phyloP scores from a whole-genome alignment of 1,139 yeast species.

The Yamadazyma dendronema region DNA sequence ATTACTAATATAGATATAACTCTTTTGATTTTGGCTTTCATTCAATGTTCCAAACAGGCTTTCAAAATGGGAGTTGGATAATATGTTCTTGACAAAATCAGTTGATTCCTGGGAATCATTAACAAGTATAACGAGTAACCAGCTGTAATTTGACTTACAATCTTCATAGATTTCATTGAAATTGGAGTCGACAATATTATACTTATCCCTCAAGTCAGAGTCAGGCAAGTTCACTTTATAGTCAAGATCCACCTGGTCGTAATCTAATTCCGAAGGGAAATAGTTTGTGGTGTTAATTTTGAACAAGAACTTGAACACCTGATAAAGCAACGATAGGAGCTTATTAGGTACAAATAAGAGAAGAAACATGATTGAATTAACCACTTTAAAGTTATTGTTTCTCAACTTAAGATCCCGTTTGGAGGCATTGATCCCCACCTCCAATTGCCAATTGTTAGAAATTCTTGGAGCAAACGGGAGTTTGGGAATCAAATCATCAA shows the following conservation, averaged over 20 bases:
- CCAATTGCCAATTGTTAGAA: conserved; percentile 42
- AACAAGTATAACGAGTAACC: conserved; percentile 45
- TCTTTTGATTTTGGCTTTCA: conserved; percentile 30
- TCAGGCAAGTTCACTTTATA: conserved; percentile 4
- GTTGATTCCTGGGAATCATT: conserved; percentile 31
- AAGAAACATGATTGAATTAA: conserved; percentile 40
- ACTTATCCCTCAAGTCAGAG: conserved; percentile 1
- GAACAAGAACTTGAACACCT: conserved; percentile 30
- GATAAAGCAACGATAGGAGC: conserved; percentile 34
- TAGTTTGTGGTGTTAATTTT: conserved; percentile 9
- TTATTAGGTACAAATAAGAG: conserved; percentile 47
- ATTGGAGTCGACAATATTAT: conserved; percentile 13
- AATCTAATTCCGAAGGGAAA: conserved; percentile 12
- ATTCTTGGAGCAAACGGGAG: conserved; percentile 44
- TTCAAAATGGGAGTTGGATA: conserved; percentile 28
- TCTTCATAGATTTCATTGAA: conserved; percentile 46
- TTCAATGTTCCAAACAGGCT: conserved; percentile 32
- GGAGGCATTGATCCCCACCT: conserved; percentile 45
- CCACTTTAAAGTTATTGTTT: conserved; percentile 9
- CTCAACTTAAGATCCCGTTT: conserved; percentile 14
- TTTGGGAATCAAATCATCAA: conserved; percentile 36
- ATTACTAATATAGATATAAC: conserved; percentile 41
- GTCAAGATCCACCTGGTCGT: conserved; percentile 11
- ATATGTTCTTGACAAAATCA: conserved; percentile 26
- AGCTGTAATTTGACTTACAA: conserved; percentile 40